phyloP scores from a whole-genome alignment of 2,329 filamentous ascomycete species.

The Penicillium sp. region DNA sequence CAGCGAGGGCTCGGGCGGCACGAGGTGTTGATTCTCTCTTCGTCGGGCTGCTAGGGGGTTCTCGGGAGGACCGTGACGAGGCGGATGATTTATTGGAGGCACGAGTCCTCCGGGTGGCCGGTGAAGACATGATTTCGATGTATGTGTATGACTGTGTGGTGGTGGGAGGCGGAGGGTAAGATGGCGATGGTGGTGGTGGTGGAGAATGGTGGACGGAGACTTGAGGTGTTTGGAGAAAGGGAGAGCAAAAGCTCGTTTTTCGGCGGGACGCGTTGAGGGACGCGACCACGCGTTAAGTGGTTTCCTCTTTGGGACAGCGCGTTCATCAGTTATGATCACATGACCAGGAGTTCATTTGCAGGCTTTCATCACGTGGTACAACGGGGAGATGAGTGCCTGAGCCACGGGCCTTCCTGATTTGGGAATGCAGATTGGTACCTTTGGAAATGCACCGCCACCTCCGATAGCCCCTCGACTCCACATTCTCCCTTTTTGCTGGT shows the following conservation, averaged over 20 bases:
- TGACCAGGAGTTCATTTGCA: neutral
- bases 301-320: slow-evolving; percentile 31
- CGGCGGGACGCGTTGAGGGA: slow-evolving; percentile 26
- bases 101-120: slow-evolving; percentile 45
- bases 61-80: slow-evolving; percentile 39
- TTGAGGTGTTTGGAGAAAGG: slow-evolving; percentile 23
- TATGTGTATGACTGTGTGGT: slow-evolving; percentile 19
- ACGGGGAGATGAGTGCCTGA: no score
- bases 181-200: slow-evolving; percentile 21
- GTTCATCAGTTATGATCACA: slow-evolving; percentile 3
- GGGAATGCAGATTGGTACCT: neutral
- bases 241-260: slow-evolving; percentile 27
- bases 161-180: slow-evolving; percentile 8
- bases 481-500: slow-evolving; percentile 11
- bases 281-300: slow-evolving; percentile 39
- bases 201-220: slow-evolving; percentile 8
- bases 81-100: slow-evolving; percentile 44
- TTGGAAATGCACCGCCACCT: slow-evolving; percentile 10
- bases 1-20: slow-evolving; percentile 45
- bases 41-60: slow-evolving; percentile 39
- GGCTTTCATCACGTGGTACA: no score
- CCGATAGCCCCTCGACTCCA: slow-evolving; percentile 11
- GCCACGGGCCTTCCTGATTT: neutral
- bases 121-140: slow-evolving; percentile 43
- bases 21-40: slow-evolving; percentile 47